These are phyloP conservation scores for Borealophlyctis nickersoniae DNA, from an alignment of 192 early-diverging fungal genomes.

Conservation along the genomic window DNA sequence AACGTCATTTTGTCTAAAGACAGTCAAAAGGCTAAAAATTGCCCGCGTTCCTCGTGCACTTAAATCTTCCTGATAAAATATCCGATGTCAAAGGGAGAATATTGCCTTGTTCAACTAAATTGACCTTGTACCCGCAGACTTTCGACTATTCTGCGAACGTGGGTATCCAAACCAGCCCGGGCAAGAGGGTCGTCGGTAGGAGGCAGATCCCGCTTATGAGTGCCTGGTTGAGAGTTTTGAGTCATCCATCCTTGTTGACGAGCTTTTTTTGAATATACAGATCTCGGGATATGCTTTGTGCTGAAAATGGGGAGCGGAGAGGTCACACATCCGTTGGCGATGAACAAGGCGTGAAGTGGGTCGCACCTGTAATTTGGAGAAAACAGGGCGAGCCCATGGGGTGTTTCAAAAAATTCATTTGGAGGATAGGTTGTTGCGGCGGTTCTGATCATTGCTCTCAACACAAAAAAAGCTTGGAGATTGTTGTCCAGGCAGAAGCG, in stretches of 20 bases:
- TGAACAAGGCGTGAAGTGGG: background rate
- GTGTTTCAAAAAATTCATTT: background rate
- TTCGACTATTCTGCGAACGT: background rate
- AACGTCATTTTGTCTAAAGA: background rate
- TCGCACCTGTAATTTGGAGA: background rate
- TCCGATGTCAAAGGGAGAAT: background rate
- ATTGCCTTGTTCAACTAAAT: background rate
- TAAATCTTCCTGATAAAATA: background rate
- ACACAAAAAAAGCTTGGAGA: too few relatives aligned
- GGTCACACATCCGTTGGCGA: background rate
- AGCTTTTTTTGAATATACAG: background rate
- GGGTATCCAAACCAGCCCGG: background rate
- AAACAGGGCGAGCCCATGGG: background rate
- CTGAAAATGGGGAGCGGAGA: too few relatives aligned
- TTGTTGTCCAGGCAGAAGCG: too few relatives aligned
- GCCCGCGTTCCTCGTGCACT: background rate
- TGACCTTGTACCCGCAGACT: background rate
- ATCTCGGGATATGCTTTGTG: background rate
- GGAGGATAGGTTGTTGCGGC: too few relatives aligned
- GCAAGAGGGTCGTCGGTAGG: background rate
- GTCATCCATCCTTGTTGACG: background rate
- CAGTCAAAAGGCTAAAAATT: background rate
- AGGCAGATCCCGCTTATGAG: background rate
- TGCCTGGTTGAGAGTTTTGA: background rate
- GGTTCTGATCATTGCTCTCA: too few relatives aligned